Percentiles rank a stretch among this genome's conserved stretches.
Conservation (phyloP, 768 basidiomycete genomes). For the Termitomyces sp. region DNA sequence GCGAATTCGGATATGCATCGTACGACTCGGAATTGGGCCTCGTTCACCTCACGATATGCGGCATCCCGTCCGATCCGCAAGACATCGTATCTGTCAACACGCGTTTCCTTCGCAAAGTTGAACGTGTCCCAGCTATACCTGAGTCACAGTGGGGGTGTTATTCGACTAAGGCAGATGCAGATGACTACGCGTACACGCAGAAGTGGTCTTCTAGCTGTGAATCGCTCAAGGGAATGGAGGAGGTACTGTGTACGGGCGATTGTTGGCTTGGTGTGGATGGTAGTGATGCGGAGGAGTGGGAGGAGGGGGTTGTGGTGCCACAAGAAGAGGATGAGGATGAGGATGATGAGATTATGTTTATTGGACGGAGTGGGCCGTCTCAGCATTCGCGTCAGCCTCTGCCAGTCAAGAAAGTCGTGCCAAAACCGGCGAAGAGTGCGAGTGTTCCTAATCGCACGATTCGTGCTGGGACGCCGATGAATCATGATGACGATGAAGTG, state of each 20-base stretch:
- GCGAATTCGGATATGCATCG: not conserved
- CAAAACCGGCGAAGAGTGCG: not conserved
- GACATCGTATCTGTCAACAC: not conserved
- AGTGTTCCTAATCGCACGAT: not conserved
- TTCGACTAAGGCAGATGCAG: not conserved
- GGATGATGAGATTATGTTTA: conserved; percentile 3
- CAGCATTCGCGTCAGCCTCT: not conserved
- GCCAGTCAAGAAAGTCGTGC: not conserved
- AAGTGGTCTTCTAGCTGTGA: not conserved
- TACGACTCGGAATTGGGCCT: not conserved
- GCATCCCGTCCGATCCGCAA: not conserved
- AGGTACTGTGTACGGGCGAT: not conserved
- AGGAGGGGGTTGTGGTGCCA: not conserved
- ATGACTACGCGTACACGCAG: not conserved
- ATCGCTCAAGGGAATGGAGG: not conserved
- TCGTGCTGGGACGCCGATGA: not conserved
- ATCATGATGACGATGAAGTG: not conserved
- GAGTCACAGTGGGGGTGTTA: not conserved
- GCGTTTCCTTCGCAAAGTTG: not conserved
- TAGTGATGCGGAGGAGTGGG: not conserved
- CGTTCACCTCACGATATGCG: conserved; percentile 1
- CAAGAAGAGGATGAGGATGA: not conserved
- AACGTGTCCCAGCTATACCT: not conserved
- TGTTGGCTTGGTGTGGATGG: not conserved
- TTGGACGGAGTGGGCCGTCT: not conserved